Evolutionary conservation across 1,284 basidiomycete genomes (phyloP), one percentile per base, ranked within the genome.

Genomic region (Hemileia vastatrix): DNA sequence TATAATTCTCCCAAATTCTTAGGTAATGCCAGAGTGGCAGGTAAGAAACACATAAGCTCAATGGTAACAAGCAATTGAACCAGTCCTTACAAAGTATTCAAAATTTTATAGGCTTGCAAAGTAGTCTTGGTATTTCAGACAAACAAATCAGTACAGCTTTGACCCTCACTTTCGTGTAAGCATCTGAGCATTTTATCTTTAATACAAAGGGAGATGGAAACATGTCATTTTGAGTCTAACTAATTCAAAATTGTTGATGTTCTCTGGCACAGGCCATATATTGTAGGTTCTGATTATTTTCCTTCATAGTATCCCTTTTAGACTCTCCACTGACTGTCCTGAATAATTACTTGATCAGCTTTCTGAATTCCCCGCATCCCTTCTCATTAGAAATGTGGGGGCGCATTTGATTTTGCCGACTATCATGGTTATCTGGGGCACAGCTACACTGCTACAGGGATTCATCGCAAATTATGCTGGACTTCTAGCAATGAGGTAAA

Each of bases 361-460:
- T 6, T 24, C 59, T 31, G 67, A 70, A 60, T 52, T 68, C 1
- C 67, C 68, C 11, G 65, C 65, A 48, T 69, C 68, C 63, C 55
- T 67, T 32, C 32, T 68, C 27, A 50, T 69, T 8, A 63, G 65
- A 18, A 62, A 64, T 15, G 44, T 63, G 6, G 57, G 68, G 13
- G 65, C 69, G 11, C 57, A 61, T 32, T 61, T 69, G 33, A 68
- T 64, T 54, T 53, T 70, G 13, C 68, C 69, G 2, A 49, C 64
- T 11, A 60, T 69, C 58, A 67, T 69, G 57, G 63, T 68, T 21
- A 48, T 64, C 18, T 69, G 68, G 68, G 69, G 69, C 6, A 51
- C 64, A 32, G 52, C 69, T n/a, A 62, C 63, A 8, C 66, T 67
- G 3, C 13, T 48, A 1, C 59, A 62, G 55, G 59, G 59, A 3